phyloP scores from a whole-genome alignment of 1,284 basidiomycete genomes.

The Cutaneotrichosporon spelunceum region DNA sequence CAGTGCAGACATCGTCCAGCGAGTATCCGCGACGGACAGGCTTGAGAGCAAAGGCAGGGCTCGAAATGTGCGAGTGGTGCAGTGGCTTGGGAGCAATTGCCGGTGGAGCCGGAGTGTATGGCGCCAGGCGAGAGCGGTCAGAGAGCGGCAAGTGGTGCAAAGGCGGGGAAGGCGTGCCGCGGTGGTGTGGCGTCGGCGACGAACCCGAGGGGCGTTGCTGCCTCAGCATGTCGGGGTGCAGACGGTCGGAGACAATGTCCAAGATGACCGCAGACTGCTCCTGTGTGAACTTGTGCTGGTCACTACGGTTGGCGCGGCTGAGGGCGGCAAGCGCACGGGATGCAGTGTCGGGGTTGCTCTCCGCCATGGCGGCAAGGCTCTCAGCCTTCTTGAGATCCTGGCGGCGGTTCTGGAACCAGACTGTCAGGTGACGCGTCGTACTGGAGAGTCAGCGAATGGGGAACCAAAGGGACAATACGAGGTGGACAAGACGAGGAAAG shows the following conservation, averaged over 20 bases:
- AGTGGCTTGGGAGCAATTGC: constrained; percentile 22
- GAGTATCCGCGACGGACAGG: constrained; percentile 24
- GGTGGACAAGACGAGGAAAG: neutral
- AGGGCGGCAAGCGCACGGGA: constrained; percentile 23
- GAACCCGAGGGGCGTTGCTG: constrained; percentile 23
- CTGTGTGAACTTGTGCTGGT: constrained; percentile 20
- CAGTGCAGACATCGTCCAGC: constrained; percentile 26
- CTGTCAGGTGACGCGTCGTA: constrained; percentile 27
- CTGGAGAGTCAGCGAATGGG: constrained; percentile 12
- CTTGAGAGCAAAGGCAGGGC: constrained; percentile 16
- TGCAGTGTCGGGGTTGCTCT: constrained; percentile 26
- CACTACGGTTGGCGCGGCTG: constrained; percentile 24
- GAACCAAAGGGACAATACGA: neutral
- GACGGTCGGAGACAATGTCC: constrained; percentile 26
- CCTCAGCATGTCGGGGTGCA: constrained; percentile 25
- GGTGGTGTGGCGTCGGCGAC: constrained; percentile 20
- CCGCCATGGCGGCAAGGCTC: constrained; percentile 22
- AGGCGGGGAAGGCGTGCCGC: constrained; percentile 7
- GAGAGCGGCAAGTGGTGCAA: constrained; percentile 9
- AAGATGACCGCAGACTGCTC: constrained; percentile 25
- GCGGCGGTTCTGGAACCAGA: constrained; percentile 31
- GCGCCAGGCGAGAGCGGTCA: constrained; percentile 12
- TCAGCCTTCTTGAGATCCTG: constrained; percentile 29
- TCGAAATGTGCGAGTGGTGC: constrained; percentile 7
- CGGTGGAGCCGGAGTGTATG: constrained; percentile 17